Evolutionary conservation across 225 moss, liverwort and hornwort species (phyloP).

Genomic region (Sphagnum tenellum): DNA sequence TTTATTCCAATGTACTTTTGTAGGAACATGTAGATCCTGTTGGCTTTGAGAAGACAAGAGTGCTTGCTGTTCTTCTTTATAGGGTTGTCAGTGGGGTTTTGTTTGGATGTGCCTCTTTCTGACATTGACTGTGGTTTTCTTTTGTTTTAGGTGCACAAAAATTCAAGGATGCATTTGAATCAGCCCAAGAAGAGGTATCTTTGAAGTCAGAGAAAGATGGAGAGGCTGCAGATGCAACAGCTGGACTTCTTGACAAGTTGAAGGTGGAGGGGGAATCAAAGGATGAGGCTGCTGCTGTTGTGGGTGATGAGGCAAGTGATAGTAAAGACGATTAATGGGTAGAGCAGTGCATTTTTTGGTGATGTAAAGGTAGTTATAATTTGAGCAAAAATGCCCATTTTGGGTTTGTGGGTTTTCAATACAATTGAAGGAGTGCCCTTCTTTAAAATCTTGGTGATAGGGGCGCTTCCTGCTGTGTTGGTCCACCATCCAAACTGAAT

Average conservation of each 20-base stretch:
- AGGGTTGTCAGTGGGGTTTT: background rate
- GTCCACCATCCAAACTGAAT: too few relatives aligned
- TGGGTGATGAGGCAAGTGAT: constrained; percentile 12
- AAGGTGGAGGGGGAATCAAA: constrained; percentile 23
- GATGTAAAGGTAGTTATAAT: too few relatives aligned
- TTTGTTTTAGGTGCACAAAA: constrained; percentile 38
- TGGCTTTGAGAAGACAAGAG: too few relatives aligned
- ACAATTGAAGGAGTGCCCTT: too few relatives aligned
- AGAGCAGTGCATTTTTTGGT: constrained; percentile 1
- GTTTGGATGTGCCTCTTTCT: background rate
- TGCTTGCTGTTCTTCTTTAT: too few relatives aligned
- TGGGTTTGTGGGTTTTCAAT: too few relatives aligned
- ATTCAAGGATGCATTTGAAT: constrained; percentile 50
- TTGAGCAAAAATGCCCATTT: too few relatives aligned
- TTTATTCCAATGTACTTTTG: too few relatives aligned
- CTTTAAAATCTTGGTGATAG: too few relatives aligned
- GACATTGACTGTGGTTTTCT: background rate
- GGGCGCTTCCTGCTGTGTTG: too few relatives aligned
- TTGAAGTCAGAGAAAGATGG: constrained; percentile 28
- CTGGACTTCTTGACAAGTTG: constrained; percentile 53
- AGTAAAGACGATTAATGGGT: constrained; percentile 18
- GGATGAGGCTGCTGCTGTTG: constrained; percentile 7
- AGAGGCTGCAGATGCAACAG: constrained; percentile 48
- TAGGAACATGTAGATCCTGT: too few relatives aligned
- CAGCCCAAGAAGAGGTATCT: constrained; percentile 45